Base-by-base conservation (phyloP, 192 early-diverging fungal species). In the Coemansia sp. region DNA sequence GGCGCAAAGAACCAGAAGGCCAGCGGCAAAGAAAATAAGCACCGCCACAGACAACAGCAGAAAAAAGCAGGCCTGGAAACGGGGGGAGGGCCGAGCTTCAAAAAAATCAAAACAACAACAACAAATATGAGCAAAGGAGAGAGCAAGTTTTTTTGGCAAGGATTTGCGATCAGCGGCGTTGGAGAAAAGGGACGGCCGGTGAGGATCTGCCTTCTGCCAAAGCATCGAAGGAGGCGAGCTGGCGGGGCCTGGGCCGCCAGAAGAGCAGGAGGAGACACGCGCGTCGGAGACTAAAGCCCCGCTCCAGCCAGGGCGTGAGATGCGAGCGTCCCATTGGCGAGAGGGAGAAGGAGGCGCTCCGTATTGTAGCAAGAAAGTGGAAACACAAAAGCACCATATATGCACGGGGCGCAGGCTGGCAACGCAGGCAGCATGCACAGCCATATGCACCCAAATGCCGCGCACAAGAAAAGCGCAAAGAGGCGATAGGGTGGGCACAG, bases 101-200 rank as follows among this genome's bases (percentile, higher is more conserved):
- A 34, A 53, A 57, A 66, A 66, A 66, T 38, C 52, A 66, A 66
- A 66, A 66, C 64, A 66, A 62, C 64, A 66, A 62, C 13, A 62
- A 66, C 64, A 66, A 66, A 56, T 41, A 66, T 55, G 25, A 58
- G 31, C 48, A 64, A 56, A 39, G 10, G 26, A 33, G 56, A 33
- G 52, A 53, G 38, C 48, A 39, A 59, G 61, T 48, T 50, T 50
- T 50, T 50, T 50, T 50, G 48, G 48, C 48, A 50, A 50, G 60
- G 72, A 73, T 73, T 73, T 73, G 66, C 72, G 65, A 64, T 68
- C 68, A 69, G 53, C 52, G 50, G 66, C 58, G 58, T 34, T 31
- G 37, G 37, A n/a, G 34, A 14, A 64, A 18, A 12, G 33, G 12
- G 39, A 16, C 39, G 39, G 39, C 16, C 39, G 6, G 39, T 14